A percentile compares a stretch with the other conserved stretches of the same genome.
phyloP scores from a whole-genome alignment of 495 filamentous ascomycete species.

The Penicillium egyptiacum region DNA sequence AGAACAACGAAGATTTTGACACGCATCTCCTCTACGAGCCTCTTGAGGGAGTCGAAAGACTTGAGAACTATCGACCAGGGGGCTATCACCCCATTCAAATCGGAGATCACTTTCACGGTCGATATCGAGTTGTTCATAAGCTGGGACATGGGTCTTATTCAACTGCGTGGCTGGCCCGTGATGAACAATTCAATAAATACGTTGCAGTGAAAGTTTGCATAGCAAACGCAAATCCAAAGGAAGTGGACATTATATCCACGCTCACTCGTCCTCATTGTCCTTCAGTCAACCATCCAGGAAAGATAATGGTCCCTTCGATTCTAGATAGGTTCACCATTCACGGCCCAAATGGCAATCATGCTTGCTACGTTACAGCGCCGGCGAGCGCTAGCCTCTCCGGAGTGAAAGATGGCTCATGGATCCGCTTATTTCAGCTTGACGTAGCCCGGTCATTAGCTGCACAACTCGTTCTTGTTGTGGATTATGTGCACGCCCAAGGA shows the following conservation, averaged over 20 bases:
- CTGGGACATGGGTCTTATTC: constrained; percentile 37
- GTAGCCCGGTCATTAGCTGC: no score
- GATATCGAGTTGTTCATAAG: constrained; percentile 39
- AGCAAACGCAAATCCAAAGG: constrained; percentile 29
- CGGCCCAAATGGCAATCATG: constrained; percentile 47
- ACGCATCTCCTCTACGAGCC: constrained; percentile 27
- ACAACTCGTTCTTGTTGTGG: no score
- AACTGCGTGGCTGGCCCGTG: constrained; percentile 36
- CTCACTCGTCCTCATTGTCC: constrained; percentile 13
- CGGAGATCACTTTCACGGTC: constrained; percentile 34
- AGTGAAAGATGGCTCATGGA: no score
- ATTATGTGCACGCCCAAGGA: no score
- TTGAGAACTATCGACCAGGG: constrained; percentile 33
- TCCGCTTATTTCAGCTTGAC: no score
- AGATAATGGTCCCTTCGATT: constrained; percentile 32
- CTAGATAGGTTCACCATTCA: constrained; percentile 43
- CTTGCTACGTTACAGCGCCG: constrained; percentile 30
- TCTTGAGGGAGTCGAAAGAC: constrained; percentile 31
- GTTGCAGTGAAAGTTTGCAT: constrained; percentile 38
- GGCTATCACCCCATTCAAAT: constrained; percentile 38
- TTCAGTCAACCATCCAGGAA: constrained; percentile 20
- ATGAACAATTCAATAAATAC: constrained; percentile 27
- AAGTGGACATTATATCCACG: constrained; percentile 25
- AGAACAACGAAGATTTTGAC: constrained; percentile 13
- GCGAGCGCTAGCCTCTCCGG: no score